These are phyloP conservation scores for Seiridium unicorne DNA, from an alignment of 2,329 filamentous ascomycete species.

Conservation along the genomic window DNA sequence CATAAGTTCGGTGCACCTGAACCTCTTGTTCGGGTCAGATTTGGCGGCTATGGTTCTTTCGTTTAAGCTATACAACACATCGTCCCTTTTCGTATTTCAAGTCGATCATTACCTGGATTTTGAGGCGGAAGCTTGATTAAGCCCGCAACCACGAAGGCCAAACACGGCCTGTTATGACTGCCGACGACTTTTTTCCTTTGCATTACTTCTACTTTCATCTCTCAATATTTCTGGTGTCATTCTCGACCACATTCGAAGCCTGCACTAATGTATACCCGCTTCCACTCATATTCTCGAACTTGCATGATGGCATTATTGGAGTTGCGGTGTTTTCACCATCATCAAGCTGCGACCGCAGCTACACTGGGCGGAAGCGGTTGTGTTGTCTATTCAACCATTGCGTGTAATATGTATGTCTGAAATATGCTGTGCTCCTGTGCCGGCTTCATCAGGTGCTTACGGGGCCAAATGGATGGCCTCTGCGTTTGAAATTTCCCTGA, in stretches of 20 bases:
- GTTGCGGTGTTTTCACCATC: not conserved
- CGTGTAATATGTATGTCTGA: not conserved
- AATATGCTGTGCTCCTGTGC: not conserved
- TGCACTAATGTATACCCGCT: slow-evolving; percentile 1
- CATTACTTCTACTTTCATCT: slow-evolving; percentile 1
- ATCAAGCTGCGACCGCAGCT: not conserved
- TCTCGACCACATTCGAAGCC: not conserved
- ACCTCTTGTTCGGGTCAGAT: not conserved
- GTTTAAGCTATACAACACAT: too few species aligned
- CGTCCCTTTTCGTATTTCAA: not conserved
- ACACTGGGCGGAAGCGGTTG: not conserved
- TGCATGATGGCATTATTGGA: slow-evolving; percentile 1
- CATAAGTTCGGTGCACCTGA: not conserved
- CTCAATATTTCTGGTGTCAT: not conserved
- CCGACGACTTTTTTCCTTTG: not conserved
- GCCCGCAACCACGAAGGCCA: not conserved
- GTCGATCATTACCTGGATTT: not conserved
- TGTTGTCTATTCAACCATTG: not conserved
- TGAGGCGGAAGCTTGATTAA: not conserved
- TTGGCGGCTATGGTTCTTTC: too few species aligned
- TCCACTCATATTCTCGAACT: not conserved
- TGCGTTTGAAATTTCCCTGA: too few species aligned
- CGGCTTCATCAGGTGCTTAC: not conserved
- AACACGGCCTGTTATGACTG: not conserved
- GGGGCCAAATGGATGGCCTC: too few species aligned